Evolutionary conservation across 345 rosid genomes (phyloP), one percentile per base, ranked within the genome.

Genomic region (Dipteronia sinensis): DNA sequence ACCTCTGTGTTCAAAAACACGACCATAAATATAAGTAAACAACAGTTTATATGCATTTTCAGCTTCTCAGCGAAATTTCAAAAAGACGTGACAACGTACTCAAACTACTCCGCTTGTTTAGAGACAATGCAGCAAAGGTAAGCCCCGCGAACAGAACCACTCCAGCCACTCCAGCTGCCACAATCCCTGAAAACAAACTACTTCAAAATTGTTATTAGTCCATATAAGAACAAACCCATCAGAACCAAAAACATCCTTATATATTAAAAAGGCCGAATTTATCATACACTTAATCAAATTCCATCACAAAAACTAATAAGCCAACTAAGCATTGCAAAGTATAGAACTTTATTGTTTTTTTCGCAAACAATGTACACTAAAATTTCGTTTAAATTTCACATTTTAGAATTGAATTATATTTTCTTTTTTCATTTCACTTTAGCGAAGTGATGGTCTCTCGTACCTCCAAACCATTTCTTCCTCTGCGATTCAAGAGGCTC

Each of bases 111-210:
- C 85, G 87, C 80, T 89, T 92, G 80, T 85, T 86, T 53, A 89
- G 67, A 67, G 93, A 90, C 34, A 93, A 66, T 29, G 89, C 87
- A 5, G 97, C 94, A 80, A 79, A 89, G 68, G 88, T 83, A 72
- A 96, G 75, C 17, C 90, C 94, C 7, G 84, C 83, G 70, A 90
- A 77, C 72, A 94, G 77, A 69, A 92, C 34, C 74, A 92, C 47
- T 65, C 92, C 97, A 72, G 88, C 94, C 9, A 90, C 84, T 84
- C 93, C 98, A 78, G 91, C 94, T 51, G 93, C 92, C 66, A 88
- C 89, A 46, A 88, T 87, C 79, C 97, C 99, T 94, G 98, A 87
- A 87, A 89, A 81, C 84, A 83, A 87, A 86, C 97, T 92, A 94
- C 82, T 89, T 81, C 38, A 77, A 77, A 23, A 87, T 79, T 88